Percentiles rank a stretch among this genome's conserved stretches.
Conservation (phyloP, 176 grass and related monocot species). For the Triticum monococcum region DNA sequence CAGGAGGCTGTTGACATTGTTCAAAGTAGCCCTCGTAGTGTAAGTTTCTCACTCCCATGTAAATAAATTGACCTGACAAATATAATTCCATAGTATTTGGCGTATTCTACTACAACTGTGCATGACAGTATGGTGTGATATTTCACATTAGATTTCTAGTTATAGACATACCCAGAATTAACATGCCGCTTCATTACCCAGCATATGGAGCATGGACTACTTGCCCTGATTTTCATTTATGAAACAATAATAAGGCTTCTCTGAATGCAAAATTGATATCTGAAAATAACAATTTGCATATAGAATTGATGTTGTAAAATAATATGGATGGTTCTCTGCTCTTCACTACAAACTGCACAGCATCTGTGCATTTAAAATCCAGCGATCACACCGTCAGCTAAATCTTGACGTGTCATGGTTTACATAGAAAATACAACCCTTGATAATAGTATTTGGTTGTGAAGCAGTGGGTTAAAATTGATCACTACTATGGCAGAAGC, state of each 20-base stretch:
- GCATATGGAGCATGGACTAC: neutral
- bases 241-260: neutral
- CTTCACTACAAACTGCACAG: neutral
- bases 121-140: neutral
- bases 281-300: neutral
- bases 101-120: neutral
- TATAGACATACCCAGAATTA: neutral
- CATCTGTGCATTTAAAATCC: neutral
- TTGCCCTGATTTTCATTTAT: neutral
- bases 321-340: neutral
- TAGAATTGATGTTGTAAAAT: neutral
- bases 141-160: neutral
- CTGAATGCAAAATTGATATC: neutral
- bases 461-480: neutral
- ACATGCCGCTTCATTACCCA: neutral
- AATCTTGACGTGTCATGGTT: neutral
- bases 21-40: constrained; percentile 52
- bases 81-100: neutral
- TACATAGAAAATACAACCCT: neutral
- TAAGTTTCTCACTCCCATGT: constrained; percentile 34
- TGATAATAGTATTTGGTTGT: neutral
- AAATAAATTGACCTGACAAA: neutral
- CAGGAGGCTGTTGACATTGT: constrained; percentile 97
- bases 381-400: neutral
- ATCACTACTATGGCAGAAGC: neutral